A percentile compares a stretch with the other conserved stretches of the same genome.
These are phyloP conservation scores for Pedinophyceae sp. DNA, from an alignment of 139 green algal genomes.

Conservation along the genomic window DNA sequence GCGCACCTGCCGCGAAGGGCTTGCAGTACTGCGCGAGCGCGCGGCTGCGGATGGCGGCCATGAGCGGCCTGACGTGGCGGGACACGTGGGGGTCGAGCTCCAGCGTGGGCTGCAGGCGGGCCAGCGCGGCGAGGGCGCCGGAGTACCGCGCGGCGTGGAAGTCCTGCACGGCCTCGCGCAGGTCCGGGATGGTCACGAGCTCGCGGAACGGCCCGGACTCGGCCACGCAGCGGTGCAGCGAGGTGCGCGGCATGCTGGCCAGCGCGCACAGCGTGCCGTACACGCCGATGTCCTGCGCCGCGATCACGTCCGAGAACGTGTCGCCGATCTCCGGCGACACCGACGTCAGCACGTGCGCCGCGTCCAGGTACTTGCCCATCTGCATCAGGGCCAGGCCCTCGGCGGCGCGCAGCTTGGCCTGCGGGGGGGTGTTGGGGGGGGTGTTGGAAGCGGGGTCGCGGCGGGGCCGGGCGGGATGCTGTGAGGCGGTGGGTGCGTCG, in stretches of 20 bases:
- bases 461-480: not conserved
- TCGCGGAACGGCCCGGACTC: conserved; percentile 69
- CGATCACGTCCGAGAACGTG: not conserved
- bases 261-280: conserved; percentile 79
- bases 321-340: conserved; percentile 9
- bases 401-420: conserved; percentile 45
- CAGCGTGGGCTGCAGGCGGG: conserved; percentile 5
- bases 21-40: conserved; percentile 31
- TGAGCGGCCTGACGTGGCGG: too few species aligned
- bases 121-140: conserved; percentile 42
- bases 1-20: conserved; percentile 13
- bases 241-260: conserved; percentile 57
- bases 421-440: conserved; percentile 17
- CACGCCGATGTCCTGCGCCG: conserved; percentile 57
- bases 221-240: conserved; percentile 57
- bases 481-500: conserved; percentile 2
- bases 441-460: not conserved
- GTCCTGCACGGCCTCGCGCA: conserved; percentile 64
- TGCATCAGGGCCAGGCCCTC: conserved; percentile 40
- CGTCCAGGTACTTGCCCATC: conserved; percentile 54
- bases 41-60: conserved; percentile 4
- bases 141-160: conserved; percentile 69
- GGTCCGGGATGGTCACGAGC: conserved; percentile 68
- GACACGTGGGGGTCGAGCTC: too few species aligned
- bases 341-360: conserved; percentile 47